Evolutionary conservation across 805 yeast species (phyloP).

Genomic region (Hanseniaspora opuntiae): DNA sequence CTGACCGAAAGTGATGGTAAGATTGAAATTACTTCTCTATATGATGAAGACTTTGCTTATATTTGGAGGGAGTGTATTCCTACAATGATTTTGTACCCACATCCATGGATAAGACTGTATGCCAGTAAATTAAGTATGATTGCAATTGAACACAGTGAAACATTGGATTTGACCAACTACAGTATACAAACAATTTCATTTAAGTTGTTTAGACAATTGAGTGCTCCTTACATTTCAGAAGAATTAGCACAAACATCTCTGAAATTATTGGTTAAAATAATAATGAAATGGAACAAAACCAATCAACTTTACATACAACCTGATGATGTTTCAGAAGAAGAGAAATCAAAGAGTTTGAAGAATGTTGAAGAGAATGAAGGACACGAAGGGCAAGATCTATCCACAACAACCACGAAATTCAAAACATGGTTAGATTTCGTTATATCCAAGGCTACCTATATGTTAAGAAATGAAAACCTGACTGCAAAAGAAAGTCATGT

Average conservation of each 20-base stretch:
- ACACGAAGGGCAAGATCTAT: conserved; percentile 17
- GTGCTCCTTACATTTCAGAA: conserved; percentile 62
- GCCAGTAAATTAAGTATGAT: conserved; percentile 47
- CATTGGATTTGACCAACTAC: conserved; percentile 28
- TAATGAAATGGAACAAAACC: conserved; percentile 46
- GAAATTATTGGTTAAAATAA: conserved; percentile 49
- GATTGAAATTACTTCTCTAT: conserved; percentile 17
- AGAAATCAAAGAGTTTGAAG: conserved; percentile 13
- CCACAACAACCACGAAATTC: conserved; percentile 14
- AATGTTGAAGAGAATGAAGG: conserved; percentile 20
- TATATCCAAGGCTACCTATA: conserved; percentile 44
- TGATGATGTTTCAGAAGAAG: conserved; percentile 17
- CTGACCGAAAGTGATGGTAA: conserved; percentile 30
- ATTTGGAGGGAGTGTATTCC: conserved; percentile 34
- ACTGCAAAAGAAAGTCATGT: conserved; percentile 34
- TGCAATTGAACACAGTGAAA: conserved; percentile 32
- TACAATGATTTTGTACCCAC: conserved; percentile 54
- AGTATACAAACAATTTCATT: conserved; percentile 57
- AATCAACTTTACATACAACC: conserved; percentile 27
- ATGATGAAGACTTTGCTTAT: conserved; percentile 22
- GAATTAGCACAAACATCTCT: conserved; percentile 50
- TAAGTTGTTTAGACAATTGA: conserved; percentile 60
- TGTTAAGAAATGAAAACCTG: conserved; percentile 53
- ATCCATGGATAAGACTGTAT: conserved; percentile 73
- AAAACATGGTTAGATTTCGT: conserved; percentile 27